Evolutionary conservation across 2,329 filamentous ascomycete species (phyloP), one percentile per base, ranked within the genome.

Genomic region (Lasiodiplodia gonubiensis): DNA sequence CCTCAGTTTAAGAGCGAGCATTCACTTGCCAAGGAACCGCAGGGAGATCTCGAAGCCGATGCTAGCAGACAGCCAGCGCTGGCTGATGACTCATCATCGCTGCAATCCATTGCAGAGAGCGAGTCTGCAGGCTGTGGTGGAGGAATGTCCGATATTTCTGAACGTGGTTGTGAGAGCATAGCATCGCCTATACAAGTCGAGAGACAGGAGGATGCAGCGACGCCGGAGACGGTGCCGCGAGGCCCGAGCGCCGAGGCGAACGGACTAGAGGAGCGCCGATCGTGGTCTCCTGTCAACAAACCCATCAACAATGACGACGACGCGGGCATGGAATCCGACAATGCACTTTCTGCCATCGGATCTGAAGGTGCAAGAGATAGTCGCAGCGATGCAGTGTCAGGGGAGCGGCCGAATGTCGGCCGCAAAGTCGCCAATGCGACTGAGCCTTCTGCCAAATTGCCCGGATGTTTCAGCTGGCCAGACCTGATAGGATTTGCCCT

Each of bases 401-500:
- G 27, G 11, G 59, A 12, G 42, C 46, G 12, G 27, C 8, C 59
- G 5, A 14, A 25, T 6, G 59, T 37, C 12, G 30, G 25, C 12
- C 8, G 27, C 0, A 51, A 23, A 23, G 30, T 10, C 46, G 14
- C 42, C 42, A 51, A 25, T 37, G 39, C 10, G 11, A 12, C 59
- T 10, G 59, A 21, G 12, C 59, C 59, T 18, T n/a, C 16, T 14
- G 30, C 25, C 46, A 63, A 63, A 21, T 23, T 63, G 21, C 59
- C 59, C 5, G 59, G 16, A 18, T 51, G 21, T 25, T 63, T 63
- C 59, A 63, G 42, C 59, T 66, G 64, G 64, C 46, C 64, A n/a
- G 64, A 66, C n/a, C 52, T 66, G 27, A 51, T 66, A 27, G 64
- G 64, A 25, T 66, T 66, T 52, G 64, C 64, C 27, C 30, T 66